Conservation (phyloP, 1,139 yeast genomes). For the Debaryomyces sp. region DNA sequence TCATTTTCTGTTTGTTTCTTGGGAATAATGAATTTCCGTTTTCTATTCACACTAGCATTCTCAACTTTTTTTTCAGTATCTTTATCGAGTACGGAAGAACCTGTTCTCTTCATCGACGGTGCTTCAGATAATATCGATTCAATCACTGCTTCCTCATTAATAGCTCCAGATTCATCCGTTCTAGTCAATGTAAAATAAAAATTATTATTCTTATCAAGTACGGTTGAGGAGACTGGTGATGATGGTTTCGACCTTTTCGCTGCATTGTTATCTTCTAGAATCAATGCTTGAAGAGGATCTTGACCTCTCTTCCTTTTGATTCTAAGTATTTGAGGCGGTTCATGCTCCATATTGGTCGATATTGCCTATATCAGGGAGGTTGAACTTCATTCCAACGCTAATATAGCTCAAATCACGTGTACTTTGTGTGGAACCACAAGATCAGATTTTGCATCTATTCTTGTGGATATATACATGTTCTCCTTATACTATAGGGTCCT, state of each 20-base stretch:
- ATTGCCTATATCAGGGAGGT: not conserved
- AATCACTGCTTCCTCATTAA: slow-evolving; percentile 21
- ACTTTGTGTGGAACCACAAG: slow-evolving; percentile 4
- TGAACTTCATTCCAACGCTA: not conserved
- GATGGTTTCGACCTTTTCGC: slow-evolving; percentile 50
- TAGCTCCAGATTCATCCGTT: slow-evolving; percentile 49
- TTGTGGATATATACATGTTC: slow-evolving; percentile 4
- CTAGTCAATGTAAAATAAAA: slow-evolving; percentile 62
- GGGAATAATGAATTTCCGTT: slow-evolving; percentile 39
- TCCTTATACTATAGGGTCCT: not conserved
- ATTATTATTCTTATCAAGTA: slow-evolving; percentile 14
- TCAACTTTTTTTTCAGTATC: not conserved
- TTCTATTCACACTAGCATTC: slow-evolving; percentile 6
- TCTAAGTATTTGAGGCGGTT: slow-evolving; percentile 64
- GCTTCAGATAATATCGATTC: slow-evolving; percentile 24
- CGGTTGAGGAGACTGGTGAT: slow-evolving; percentile 25
- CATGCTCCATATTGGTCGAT: slow-evolving; percentile 2
- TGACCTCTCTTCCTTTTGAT: slow-evolving; percentile 85
- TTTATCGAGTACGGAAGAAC: not conserved
- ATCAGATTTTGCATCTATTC: slow-evolving; percentile 5
- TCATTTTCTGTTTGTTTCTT: slow-evolving; percentile 43
- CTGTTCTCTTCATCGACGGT: slow-evolving; percentile 14
- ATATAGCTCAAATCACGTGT: slow-evolving; percentile 4
- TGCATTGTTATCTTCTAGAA: slow-evolving; percentile 39
- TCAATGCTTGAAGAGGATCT: slow-evolving; percentile 83